Conservation (phyloP, 106 monocot species). For the Dendrobium nobile region DNA sequence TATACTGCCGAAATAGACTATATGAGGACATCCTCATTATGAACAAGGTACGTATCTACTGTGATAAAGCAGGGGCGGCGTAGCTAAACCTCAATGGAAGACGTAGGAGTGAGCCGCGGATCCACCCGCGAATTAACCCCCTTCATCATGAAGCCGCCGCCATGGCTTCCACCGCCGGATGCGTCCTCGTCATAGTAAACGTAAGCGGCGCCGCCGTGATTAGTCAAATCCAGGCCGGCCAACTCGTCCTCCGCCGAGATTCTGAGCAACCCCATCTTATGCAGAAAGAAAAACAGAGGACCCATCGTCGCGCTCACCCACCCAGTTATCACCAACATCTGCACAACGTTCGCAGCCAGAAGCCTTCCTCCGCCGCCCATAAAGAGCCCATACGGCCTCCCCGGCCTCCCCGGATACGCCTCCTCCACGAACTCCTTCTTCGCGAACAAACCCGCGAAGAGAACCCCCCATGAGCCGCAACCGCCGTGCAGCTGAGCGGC, state of each 20-base stretch:
- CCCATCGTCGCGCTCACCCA: slow-evolving; percentile 26
- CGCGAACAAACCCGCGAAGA: slow-evolving; percentile 17
- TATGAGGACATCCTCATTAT: no score
- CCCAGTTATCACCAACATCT: slow-evolving; percentile 15
- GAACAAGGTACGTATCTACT: no score
- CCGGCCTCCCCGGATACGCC: slow-evolving; percentile 14
- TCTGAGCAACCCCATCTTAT: slow-evolving; percentile 13
- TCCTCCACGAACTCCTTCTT: slow-evolving; percentile 15
- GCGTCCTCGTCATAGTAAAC: slow-evolving; percentile 5
- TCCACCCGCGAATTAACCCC: not conserved
- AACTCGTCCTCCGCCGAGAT: slow-evolving; percentile 23
- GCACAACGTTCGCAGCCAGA: slow-evolving; percentile 9
- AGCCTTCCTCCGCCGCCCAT: slow-evolving; percentile 26
- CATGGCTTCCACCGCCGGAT: not conserved
- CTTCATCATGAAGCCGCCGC: slow-evolving; percentile 10
- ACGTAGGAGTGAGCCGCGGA: not conserved
- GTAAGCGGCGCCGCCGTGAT: slow-evolving; percentile 17
- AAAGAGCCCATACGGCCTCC: slow-evolving; percentile 16
- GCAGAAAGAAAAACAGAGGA: slow-evolving; percentile 8
- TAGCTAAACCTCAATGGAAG: not conserved
- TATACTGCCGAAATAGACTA: no score
- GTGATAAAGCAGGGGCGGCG: no score
- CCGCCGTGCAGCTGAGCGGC: slow-evolving; percentile 27
- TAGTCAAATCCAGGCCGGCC: slow-evolving; percentile 15
- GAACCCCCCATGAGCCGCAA: slow-evolving; percentile 20